Conservation (phyloP, 2,329 filamentous ascomycete species). For the Diaporthe sp. region DNA sequence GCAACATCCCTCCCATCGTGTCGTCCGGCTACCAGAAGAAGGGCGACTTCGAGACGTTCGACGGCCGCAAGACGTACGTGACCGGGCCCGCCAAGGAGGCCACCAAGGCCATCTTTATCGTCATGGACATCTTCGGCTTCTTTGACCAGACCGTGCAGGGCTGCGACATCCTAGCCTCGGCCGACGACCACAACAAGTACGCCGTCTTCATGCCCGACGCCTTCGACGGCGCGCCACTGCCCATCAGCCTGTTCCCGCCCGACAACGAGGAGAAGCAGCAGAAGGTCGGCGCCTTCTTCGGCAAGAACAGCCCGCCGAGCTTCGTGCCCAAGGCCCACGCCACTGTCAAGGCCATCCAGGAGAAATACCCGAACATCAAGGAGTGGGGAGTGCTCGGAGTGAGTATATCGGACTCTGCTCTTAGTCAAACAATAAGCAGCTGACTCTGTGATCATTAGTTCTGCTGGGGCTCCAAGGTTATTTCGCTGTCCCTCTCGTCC, state of each 20-base stretch:
- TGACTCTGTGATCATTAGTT: constrained; percentile 53
- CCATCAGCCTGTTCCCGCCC: constrained; percentile 73
- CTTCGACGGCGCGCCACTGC: constrained; percentile 81
- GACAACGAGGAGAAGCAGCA: constrained; percentile 75
- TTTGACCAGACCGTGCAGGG: constrained; percentile 79
- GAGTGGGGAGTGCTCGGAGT: constrained; percentile 74
- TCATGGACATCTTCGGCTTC: constrained; percentile 80
- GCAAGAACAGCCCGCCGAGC: constrained; percentile 62
- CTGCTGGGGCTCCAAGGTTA: constrained; percentile 82
- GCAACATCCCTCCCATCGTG: constrained; percentile 63
- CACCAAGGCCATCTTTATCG: constrained; percentile 71
- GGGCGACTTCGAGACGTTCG: constrained; percentile 61
- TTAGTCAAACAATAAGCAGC: neutral
- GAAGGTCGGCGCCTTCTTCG: constrained; percentile 71
- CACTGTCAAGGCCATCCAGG: constrained; percentile 67
- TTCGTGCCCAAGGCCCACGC: constrained; percentile 65
- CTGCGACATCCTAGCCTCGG: constrained; percentile 74
- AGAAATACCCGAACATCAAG: constrained; percentile 67
- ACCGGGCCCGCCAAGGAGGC: constrained; percentile 60
- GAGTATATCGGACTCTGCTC: constrained; percentile 47
- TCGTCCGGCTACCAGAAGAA: constrained; percentile 58
- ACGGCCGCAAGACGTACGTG: constrained; percentile 63
- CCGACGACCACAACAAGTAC: constrained; percentile 75
- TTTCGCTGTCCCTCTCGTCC: constrained; percentile 64
- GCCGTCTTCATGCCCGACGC: constrained; percentile 93